Conservation (phyloP, 345 rosid species). For the Acer saccharum region DNA sequence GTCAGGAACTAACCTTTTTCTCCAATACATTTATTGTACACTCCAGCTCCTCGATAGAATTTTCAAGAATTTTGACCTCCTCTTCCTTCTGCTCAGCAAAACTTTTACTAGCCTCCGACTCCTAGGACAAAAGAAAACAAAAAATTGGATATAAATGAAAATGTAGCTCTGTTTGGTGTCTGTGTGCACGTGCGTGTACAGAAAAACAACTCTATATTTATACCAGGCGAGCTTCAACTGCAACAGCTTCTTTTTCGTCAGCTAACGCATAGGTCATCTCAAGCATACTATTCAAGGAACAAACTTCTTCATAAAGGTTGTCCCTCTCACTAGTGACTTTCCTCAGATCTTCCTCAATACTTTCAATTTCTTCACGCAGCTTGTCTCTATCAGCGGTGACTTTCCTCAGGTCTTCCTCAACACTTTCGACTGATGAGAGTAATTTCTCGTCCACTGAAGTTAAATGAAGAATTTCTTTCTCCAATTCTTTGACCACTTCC, state of each 20-base stretch:
- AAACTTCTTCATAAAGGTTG: slow-evolving; percentile 57
- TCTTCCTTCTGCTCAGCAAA: slow-evolving; percentile 89
- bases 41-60: slow-evolving; percentile 90
- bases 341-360: slow-evolving; percentile 52
- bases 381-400: slow-evolving; percentile 57
- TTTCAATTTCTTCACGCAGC: slow-evolving; percentile 49
- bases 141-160: slow-evolving; percentile 6
- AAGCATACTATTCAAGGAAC: slow-evolving; percentile 61
- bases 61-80: slow-evolving; percentile 85
- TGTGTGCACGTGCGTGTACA: neutral
- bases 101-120: slow-evolving; percentile 70
- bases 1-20: slow-evolving; percentile 60
- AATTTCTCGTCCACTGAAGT: slow-evolving; percentile 53
- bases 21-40: slow-evolving; percentile 79
- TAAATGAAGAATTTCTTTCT: slow-evolving; percentile 74
- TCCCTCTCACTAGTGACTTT: slow-evolving; percentile 55
- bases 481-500: slow-evolving; percentile 67
- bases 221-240: slow-evolving; percentile 86
- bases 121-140: slow-evolving; percentile 41
- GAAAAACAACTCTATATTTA: slow-evolving; percentile 4
- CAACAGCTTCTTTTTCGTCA: slow-evolving; percentile 88
- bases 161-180: slow-evolving; percentile 1
- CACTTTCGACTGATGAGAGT: slow-evolving; percentile 43
- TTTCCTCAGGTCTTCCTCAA: slow-evolving; percentile 53
- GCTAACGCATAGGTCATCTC: slow-evolving; percentile 67